A percentile compares a stretch with the other conserved stretches of the same genome.
Evolutionary conservation across 116 monocot species (phyloP).

Genomic region (Phalaenopsis hybrid): DNA sequence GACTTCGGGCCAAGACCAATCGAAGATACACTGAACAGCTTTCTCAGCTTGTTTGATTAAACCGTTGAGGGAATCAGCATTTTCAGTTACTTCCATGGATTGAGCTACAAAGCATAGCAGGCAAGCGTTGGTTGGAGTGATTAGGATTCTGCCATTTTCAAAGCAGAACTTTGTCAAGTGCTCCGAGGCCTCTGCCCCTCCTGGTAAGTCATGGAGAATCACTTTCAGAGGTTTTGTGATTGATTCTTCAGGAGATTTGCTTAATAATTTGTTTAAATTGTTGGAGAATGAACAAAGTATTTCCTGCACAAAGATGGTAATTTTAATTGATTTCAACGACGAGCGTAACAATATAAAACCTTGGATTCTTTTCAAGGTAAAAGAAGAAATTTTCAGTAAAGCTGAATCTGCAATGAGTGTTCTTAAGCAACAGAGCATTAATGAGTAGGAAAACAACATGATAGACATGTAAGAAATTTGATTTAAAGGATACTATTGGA

Average conservation of each 20-base stretch:
- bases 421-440: too few species aligned
- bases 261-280: conserved; percentile 37
- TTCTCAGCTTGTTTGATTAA: conserved; percentile 42
- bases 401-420: too few species aligned
- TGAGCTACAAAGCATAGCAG: conserved; percentile 43
- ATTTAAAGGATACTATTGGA: neutral
- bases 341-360: neutral
- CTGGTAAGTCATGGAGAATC: conserved; percentile 53
- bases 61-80: conserved; percentile 16
- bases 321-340: neutral
- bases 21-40: conserved; percentile 31
- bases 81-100: conserved; percentile 62
- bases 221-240: conserved; percentile 33
- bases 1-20: conserved; percentile 62
- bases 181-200: conserved; percentile 68
- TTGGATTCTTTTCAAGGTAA: neutral
- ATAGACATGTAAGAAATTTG: neutral
- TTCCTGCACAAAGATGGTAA: conserved; percentile 32
- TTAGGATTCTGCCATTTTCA: conserved; percentile 29
- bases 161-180: conserved; percentile 69
- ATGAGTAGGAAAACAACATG: too few species aligned
- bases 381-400: neutral
- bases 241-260: conserved; percentile 16
- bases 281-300: conserved; percentile 53
- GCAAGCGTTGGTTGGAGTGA: conserved; percentile 53